Base-by-base conservation (phyloP, 2,329 filamentous ascomycete genomes). In the Penicillium thymicola region DNA sequence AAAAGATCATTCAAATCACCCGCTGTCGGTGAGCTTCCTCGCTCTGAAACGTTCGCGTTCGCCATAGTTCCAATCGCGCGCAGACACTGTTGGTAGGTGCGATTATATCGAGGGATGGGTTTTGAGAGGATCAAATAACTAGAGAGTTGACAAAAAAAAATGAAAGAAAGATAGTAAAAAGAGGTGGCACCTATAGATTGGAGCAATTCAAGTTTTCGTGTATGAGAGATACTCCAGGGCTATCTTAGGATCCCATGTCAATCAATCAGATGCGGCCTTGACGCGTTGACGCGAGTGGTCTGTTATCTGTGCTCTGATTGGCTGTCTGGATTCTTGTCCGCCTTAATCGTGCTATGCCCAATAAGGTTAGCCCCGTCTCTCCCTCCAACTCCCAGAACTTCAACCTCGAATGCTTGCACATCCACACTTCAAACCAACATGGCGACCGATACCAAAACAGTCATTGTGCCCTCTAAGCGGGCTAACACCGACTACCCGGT, bases 401-500 rank as follows among this genome's bases (percentile, higher is more conserved):
- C 58, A 55, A 62, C 61, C 62, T 61, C 62, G 49, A 59, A 65
- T 60, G 51, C 56, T 52, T 52, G 61, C 51, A 54, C 56, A 62
- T 48, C 47, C 60, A 53, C 54, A 28, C 51, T 47, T 57, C 54
- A 49, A 57, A 57, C 43, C 59, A 68, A 54, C 62, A 77, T 76
- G 74, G 71, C 74, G 44, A 67, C 68, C 55, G 72, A 74, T 61
- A 60, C 69, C 40, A 70, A 70, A 58, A 73, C 75, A 70, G 73
- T 76, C 54, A 70, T 86, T 70, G 83, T 90, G 63, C 88, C 89
- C 57, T 87, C 89, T 73, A 95, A 94, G 85, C 83, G 86, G 72
- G 79, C 92, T 67, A 82, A 87, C 74, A 90, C 89, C 68, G 88
- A 94, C 59, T 97, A 90, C 75, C 93, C 93, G 57, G 94, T 97